Evolutionary conservation across 768 basidiomycete species (phyloP).

Genomic region (Tricholoma flavovirens): DNA sequence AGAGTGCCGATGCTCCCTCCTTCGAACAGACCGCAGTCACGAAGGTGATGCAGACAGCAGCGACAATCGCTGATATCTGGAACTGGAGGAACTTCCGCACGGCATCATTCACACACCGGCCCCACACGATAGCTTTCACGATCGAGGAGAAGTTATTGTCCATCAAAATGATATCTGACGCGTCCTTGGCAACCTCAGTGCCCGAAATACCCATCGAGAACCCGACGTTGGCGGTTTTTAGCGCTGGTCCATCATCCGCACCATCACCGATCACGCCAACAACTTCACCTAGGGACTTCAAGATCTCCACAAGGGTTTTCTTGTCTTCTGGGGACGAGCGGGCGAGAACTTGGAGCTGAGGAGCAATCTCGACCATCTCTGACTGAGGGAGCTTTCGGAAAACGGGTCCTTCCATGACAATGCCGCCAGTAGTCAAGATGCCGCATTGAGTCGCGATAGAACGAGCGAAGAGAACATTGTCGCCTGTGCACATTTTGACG

Average conservation of each 20-base stretch:
- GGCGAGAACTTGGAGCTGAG: conserved; percentile 96
- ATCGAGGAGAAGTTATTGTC: conserved; percentile 60
- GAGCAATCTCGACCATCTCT: conserved; percentile 45
- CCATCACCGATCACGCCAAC: conserved; percentile 85
- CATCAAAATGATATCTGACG: conserved; percentile 98
- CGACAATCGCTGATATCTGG: too few relatives aligned
- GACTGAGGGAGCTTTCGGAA: conserved; percentile 50
- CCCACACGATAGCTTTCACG: too few relatives aligned
- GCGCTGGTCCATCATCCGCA: conserved; percentile 94
- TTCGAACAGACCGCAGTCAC: too few relatives aligned
- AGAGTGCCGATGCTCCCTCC: too few relatives aligned
- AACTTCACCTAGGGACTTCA: conserved; percentile 19
- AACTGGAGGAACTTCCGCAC: too few relatives aligned
- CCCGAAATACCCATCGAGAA: conserved; percentile 97
- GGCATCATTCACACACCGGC: too few relatives aligned
- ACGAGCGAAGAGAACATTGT: too few relatives aligned
- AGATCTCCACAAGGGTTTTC: conserved; percentile 61
- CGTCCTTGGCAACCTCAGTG: conserved; percentile 97
- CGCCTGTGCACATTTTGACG: too few relatives aligned
- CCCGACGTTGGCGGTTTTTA: conserved; percentile 93
- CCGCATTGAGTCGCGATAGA: too few relatives aligned
- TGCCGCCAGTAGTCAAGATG: too few relatives aligned
- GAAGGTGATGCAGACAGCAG: too few relatives aligned
- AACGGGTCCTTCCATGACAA: conserved; percentile 43
- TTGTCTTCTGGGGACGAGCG: conserved; percentile 98